Percentiles rank a stretch among this genome's conserved stretches.
Evolutionary conservation across 495 filamentous ascomycete genomes (phyloP).

Genomic region (Penicillium bialowiezense): DNA sequence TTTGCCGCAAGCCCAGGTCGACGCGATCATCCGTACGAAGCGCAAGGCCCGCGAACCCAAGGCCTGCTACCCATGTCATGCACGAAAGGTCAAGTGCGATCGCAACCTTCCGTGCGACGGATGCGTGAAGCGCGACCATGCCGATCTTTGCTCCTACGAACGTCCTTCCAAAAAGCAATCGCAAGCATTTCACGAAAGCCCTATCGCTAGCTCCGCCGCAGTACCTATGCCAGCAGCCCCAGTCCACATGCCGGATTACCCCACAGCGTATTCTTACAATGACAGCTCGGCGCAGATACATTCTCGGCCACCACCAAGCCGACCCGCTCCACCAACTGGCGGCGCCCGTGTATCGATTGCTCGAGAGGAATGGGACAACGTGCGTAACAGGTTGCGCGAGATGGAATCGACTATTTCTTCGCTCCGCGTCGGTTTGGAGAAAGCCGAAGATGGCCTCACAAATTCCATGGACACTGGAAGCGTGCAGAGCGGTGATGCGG

Average conservation of each 20-base stretch:
- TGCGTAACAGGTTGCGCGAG: slow-evolving; percentile 38
- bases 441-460: slow-evolving; percentile 30
- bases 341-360: slow-evolving; percentile 38
- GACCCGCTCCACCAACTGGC: slow-evolving; percentile 17
- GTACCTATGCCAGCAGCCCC: slow-evolving; percentile 13
- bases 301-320: slow-evolving; percentile 21
- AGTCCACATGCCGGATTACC: slow-evolving; percentile 15
- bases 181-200: slow-evolving; percentile 32
- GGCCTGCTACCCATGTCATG: slow-evolving; percentile 71
- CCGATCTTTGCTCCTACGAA: slow-evolving; percentile 70
- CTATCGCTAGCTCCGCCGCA: slow-evolving; percentile 14
- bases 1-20: slow-evolving; percentile 45
- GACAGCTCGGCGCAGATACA: slow-evolving; percentile 25
- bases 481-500: slow-evolving; percentile 57
- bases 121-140: slow-evolving; percentile 70
- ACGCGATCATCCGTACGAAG: slow-evolving; percentile 50
- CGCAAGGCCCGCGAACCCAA: slow-evolving; percentile 47
- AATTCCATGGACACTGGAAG: slow-evolving; percentile 45
- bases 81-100: slow-evolving; percentile 73
- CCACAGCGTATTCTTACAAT: slow-evolving; percentile 18
- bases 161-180: slow-evolving; percentile 58
- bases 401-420: slow-evolving; percentile 43
- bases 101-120: slow-evolving; percentile 71
- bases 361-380: slow-evolving; percentile 48
- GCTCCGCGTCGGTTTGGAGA: slow-evolving; percentile 41